Percentiles rank a stretch among this genome's conserved stretches.
phyloP scores from a whole-genome alignment of 202 grass and related monocot genomes.

The Panicum hallii region DNA sequence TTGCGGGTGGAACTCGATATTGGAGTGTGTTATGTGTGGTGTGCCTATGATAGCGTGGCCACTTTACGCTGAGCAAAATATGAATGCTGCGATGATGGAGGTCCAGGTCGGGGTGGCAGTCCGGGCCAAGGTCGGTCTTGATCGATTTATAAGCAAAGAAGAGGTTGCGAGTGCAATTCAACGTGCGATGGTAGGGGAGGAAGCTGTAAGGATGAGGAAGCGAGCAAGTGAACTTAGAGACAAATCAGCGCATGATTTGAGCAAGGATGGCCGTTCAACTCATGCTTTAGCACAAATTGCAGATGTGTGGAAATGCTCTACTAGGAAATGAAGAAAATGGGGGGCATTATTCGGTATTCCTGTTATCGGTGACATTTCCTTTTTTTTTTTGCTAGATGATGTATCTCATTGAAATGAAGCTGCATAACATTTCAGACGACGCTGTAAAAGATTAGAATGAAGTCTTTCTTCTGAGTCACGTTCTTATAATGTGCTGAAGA shows the following conservation, averaged over 20 bases:
- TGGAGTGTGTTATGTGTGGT: constrained; percentile 48
- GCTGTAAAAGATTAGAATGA: background rate
- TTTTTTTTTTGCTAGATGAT: background rate
- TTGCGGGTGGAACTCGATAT: constrained; percentile 75
- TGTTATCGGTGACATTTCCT: background rate
- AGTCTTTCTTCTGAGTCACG: background rate
- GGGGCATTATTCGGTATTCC: background rate
- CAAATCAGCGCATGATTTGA: constrained; percentile 12
- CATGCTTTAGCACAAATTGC: constrained; percentile 38
- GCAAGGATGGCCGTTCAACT: constrained; percentile 42
- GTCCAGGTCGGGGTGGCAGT: constrained; percentile 30
- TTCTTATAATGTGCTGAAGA: too few relatives aligned
- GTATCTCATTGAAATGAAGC: background rate
- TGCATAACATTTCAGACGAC: background rate
- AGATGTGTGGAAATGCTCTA: constrained; percentile 31
- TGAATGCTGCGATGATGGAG: constrained; percentile 65
- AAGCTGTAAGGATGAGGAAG: constrained; percentile 35
- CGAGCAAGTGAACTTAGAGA: constrained; percentile 42
- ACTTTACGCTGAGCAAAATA: constrained; percentile 66
- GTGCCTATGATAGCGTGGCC: constrained; percentile 74
- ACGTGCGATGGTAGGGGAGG: constrained; percentile 58
- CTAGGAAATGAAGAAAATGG: background rate
- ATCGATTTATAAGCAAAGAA: constrained; percentile 43
- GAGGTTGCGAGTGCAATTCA: constrained; percentile 53
- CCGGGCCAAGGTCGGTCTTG: background rate